Evolutionary conservation across 441 rosid genomes (phyloP), one percentile per base, ranked within the genome.

Genomic region (Rhodomyrtus psidioides): DNA sequence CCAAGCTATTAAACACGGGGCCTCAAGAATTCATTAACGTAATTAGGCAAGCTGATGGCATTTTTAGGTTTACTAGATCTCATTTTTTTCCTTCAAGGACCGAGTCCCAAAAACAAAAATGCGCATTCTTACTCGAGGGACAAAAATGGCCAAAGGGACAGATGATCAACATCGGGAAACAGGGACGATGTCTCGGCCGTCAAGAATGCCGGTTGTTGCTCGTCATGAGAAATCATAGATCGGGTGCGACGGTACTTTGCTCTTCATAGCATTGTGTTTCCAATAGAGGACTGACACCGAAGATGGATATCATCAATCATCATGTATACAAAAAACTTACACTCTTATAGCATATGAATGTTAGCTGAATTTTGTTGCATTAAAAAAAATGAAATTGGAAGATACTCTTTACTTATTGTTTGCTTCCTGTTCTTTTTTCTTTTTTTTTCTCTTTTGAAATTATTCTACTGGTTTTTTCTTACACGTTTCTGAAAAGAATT

Each of bases 101-200:
- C 34, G 34, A 34, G 34, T 34, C 34, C 34, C 34, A 34, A 34
- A 34, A 34, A 34, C 34, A 34, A 34, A 34, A 34, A 34, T 34
- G 4, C 34, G 34, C 4, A 34, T 34, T 34, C 34, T 34, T 34
- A 34, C 34, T 4, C 34, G 34, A 34, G 34, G 34, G 34, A 34
- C 34, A 34, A 34, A 34, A 34, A 34, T 34, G 34, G 90, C 96
- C 95, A 65, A 92, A 92, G 89, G 96, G 96, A 87, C 92, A 92
- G 87, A 93, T 85, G 14, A 94, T 94, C 86, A 91, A 89, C 16
- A 94, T 93, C 9, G 96, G 98, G 81, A n/a, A 58, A 90, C 23
- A 87, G 85, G 91, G 96, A 94, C 19, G 96, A 93, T 85, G 93
- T 93, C 87, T 92, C 95, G 2, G 94, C 95, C 0, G 92, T 93